Conservation (phyloP, 2,329 filamentous ascomycete species). For the Tolypocladium tundrense region DNA sequence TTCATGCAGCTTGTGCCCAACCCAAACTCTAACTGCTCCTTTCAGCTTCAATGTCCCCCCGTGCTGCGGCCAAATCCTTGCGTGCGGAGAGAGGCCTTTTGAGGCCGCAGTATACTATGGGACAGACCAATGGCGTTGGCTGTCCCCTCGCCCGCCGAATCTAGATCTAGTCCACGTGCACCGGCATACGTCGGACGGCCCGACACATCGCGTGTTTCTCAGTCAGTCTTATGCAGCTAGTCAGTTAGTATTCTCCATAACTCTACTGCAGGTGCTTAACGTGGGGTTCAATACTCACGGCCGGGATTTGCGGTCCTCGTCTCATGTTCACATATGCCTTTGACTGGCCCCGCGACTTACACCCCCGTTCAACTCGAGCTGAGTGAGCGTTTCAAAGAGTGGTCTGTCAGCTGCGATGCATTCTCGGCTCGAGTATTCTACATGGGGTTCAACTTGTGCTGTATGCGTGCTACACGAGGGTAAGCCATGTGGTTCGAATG, state of each 20-base stretch:
- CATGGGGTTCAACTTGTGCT: no score
- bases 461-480: no score
- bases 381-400: not conserved
- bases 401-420: not conserved
- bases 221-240: not conserved
- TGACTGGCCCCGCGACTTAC: no score
- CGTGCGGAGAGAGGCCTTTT: not conserved
- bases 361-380: not conserved
- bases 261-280: not conserved
- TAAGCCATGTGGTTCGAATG: not conserved
- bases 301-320: not conserved
- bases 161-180: not conserved
- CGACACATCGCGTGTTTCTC: not conserved
- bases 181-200: not conserved
- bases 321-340: not conserved
- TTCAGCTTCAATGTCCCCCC: not conserved
- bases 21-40: not conserved
- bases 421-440: not conserved
- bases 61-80: not conserved
- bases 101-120: not conserved
- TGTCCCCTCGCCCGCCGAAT: not conserved
- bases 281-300: not conserved
- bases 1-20: not conserved
- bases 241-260: not conserved
- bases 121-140: not conserved